Evolutionary conservation across 1,139 yeast species (phyloP).

Genomic region (Lodderomyces oxycetoniae): DNA sequence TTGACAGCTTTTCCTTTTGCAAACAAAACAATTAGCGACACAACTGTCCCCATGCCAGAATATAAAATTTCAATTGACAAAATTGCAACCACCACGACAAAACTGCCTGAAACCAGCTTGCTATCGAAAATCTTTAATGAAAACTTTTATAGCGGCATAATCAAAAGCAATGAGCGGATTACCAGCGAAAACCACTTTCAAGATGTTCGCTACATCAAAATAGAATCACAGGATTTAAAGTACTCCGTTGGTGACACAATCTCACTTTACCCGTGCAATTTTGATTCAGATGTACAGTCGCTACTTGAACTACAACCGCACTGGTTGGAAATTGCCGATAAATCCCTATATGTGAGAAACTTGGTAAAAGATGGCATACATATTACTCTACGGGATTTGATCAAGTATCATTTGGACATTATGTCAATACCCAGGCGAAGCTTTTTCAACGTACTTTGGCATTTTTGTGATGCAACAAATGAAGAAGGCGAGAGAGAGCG

Average conservation of each 20-base stretch:
- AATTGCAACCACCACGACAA: neutral
- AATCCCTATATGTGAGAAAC: constrained; percentile 32
- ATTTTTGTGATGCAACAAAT: constrained; percentile 54
- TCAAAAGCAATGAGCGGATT: constrained; percentile 50
- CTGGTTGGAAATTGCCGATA: constrained; percentile 70
- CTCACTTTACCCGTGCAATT: constrained; percentile 72
- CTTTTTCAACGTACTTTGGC: constrained; percentile 67
- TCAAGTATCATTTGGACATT: constrained; percentile 78
- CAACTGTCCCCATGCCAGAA: constrained; percentile 17
- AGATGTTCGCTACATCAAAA: constrained; percentile 68
- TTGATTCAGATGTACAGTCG: constrained; percentile 55
- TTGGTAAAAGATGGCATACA: constrained; percentile 45
- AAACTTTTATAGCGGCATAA: constrained; percentile 33
- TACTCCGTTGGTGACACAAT: constrained; percentile 79
- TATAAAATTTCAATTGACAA: constrained; percentile 9
- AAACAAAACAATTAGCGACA: neutral
- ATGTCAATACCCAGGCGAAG: constrained; percentile 79
- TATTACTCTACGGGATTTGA: constrained; percentile 62
- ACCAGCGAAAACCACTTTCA: constrained; percentile 77
- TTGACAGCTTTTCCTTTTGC: constrained; percentile 6
- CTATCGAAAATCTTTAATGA: constrained; percentile 6
- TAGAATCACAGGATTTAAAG: constrained; percentile 31
- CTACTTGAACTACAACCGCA: constrained; percentile 62
- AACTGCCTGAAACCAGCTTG: constrained; percentile 1
- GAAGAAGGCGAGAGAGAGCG: constrained; percentile 54